Conservation (phyloP, 2,329 filamentous ascomycete genomes). For the Phyllachora maydis region DNA sequence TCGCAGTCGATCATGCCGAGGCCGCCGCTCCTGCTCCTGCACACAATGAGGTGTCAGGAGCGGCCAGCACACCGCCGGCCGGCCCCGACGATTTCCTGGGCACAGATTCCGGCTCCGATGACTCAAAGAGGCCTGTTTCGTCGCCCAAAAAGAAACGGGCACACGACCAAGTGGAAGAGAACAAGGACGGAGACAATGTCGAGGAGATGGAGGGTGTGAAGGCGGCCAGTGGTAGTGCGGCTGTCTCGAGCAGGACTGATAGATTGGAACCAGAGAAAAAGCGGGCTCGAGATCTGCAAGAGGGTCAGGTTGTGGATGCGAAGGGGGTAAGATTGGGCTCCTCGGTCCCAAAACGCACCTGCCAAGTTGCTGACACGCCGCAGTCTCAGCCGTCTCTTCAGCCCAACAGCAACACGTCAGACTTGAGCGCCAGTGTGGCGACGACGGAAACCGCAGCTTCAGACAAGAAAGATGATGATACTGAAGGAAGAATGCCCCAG, state of each 20-base stretch:
- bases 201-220: constrained; percentile 17
- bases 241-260: constrained; percentile 23
- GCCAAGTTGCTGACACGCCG: too few relatives aligned
- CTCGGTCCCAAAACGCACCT: too few relatives aligned
- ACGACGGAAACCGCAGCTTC: too few relatives aligned
- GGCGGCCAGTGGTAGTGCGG: constrained; percentile 19
- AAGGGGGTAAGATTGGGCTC: too few relatives aligned
- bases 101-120: constrained; percentile 12
- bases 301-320: too few relatives aligned
- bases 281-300: constrained; percentile 32
- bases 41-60: too few relatives aligned
- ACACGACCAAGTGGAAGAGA: constrained; percentile 34
- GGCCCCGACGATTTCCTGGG: constrained; percentile 15
- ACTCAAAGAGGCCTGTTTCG: constrained; percentile 25
- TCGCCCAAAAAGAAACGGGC: constrained; percentile 49
- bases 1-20: too few relatives aligned
- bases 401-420: too few relatives aligned
- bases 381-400: too few relatives aligned
- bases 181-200: constrained; percentile 16
- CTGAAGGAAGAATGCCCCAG: constrained; percentile 11
- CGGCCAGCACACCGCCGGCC: too few relatives aligned
- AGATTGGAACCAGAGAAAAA: constrained; percentile 45
- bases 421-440: too few relatives aligned
- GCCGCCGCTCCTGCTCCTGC: too few relatives aligned
- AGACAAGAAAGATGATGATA: constrained; percentile 7